These are phyloP conservation scores for Boletus rubescentipes DNA, from an alignment of 768 basidiomycete species.

Conservation along the genomic window DNA sequence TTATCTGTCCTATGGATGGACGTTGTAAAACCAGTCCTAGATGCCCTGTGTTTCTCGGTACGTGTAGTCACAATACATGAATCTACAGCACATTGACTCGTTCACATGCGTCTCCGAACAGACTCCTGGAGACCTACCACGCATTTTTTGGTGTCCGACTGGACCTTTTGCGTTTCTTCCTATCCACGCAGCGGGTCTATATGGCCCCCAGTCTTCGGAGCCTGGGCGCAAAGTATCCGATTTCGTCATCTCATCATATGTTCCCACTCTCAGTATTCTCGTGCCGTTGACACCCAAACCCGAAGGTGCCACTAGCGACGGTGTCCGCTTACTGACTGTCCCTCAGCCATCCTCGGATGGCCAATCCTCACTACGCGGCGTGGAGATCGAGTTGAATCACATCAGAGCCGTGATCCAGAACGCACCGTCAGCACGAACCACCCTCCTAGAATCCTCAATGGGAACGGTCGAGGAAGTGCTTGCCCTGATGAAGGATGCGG, in stretches of 20 bases:
- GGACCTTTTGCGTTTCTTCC: not conserved
- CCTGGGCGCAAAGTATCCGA: not conserved
- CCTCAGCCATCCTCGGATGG: not conserved
- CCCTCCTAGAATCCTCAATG: not conserved
- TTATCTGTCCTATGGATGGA: conserved; percentile 5
- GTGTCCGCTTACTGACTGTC: not conserved
- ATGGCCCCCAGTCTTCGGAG: not conserved
- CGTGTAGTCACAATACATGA: not conserved
- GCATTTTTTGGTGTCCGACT: not conserved
- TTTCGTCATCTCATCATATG: not conserved
- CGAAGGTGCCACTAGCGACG: not conserved
- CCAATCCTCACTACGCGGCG: not conserved
- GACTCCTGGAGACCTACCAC: not conserved
- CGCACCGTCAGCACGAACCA: not conserved
- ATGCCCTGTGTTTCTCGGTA: conserved; percentile 1
- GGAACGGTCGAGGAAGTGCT: not conserved
- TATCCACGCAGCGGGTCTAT: not conserved
- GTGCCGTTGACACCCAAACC: not conserved
- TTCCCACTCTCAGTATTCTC: not conserved
- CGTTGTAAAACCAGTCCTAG: conserved; percentile 4
- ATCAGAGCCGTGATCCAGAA: not conserved
- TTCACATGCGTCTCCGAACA: not conserved
- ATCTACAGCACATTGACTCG: not conserved
- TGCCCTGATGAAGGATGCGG: not conserved
- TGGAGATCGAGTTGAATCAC: not conserved